A percentile compares a stretch with the other conserved stretches of the same genome.
phyloP scores from a whole-genome alignment of 2,329 filamentous ascomycete genomes.

The Diaporthe citriasiana region DNA sequence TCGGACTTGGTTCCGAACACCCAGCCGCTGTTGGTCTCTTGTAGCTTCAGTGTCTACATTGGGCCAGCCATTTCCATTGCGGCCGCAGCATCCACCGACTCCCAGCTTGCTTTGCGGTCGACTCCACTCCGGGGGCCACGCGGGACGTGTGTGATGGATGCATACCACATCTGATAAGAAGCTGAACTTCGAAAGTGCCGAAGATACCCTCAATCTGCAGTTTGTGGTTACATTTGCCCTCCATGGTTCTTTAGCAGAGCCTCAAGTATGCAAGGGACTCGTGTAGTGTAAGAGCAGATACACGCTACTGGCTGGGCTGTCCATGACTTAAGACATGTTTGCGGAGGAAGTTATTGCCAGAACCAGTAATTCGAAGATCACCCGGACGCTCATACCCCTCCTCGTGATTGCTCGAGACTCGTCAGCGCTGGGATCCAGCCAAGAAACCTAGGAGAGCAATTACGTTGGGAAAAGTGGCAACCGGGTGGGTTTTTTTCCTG shows the following conservation, averaged over 20 bases:
- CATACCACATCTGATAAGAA: background rate
- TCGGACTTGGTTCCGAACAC: background rate
- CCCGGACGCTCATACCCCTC: background rate
- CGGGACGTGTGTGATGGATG: background rate
- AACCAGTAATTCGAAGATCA: background rate
- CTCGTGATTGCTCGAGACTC: conserved; percentile 10
- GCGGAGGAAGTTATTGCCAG: background rate
- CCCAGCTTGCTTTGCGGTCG: background rate
- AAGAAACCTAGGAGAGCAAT: conserved; percentile 18
- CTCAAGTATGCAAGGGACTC: background rate
- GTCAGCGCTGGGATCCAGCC: conserved; percentile 10
- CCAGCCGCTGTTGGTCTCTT: background rate
- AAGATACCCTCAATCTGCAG: background rate
- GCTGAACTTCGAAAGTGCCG: background rate
- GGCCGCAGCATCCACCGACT: background rate
- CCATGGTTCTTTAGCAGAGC: background rate
- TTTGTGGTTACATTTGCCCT: background rate
- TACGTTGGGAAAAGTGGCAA: conserved; percentile 31
- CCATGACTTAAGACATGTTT: background rate
- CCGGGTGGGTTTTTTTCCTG: conserved; percentile 19
- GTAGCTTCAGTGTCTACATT: background rate
- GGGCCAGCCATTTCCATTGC: background rate
- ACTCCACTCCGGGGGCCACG: background rate
- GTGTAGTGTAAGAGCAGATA: background rate
- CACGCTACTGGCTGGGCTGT: background rate